These are phyloP conservation scores for Aspergillus quadrilineatus DNA, from an alignment of 2,329 filamentous ascomycete species.

Conservation along the genomic window DNA sequence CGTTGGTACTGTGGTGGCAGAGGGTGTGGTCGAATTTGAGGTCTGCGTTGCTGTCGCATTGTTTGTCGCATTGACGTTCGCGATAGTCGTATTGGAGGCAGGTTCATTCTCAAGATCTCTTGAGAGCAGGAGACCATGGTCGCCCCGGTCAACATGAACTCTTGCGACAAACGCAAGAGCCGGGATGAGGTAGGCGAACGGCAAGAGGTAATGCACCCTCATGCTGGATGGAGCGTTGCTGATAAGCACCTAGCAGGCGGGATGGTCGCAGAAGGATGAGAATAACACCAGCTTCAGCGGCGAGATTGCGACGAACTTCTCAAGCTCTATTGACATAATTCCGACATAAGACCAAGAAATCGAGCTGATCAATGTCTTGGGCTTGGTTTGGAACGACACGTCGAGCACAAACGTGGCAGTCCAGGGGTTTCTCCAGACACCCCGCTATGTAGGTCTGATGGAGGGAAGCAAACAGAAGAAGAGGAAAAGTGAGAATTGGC, in stretches of 20 bases:
- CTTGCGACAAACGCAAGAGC: constrained; percentile 15
- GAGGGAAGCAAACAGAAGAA: constrained; percentile 1
- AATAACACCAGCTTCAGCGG: constrained; percentile 1
- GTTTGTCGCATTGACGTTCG: constrained; percentile 5
- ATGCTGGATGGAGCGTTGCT: constrained; percentile 11
- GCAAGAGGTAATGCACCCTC: constrained; percentile 16
- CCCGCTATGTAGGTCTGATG: background rate
- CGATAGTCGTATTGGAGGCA: constrained; percentile 14
- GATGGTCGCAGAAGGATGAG: background rate
- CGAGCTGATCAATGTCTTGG: background rate
- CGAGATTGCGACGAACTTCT: constrained; percentile 4
- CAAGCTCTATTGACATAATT: constrained; percentile 14
- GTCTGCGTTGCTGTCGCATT: constrained; percentile 13
- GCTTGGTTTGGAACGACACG: constrained; percentile 1
- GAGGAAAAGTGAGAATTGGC: constrained; percentile 10
- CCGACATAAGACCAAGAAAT: background rate
- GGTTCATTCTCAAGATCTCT: constrained; percentile 1
- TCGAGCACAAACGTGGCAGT: constrained; percentile 17
- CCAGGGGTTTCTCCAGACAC: background rate
- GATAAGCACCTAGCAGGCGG: background rate
- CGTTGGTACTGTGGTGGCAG: constrained; percentile 25
- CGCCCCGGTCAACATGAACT: constrained; percentile 10
- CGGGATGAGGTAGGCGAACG: constrained; percentile 16
- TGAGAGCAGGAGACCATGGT: constrained; percentile 4
- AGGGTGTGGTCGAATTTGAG: constrained; percentile 13